Percentiles rank a stretch among this genome's conserved stretches.
These are phyloP conservation scores for Ascochyta pisi DNA, from an alignment of 2,329 filamentous ascomycete species.

Conservation along the genomic window DNA sequence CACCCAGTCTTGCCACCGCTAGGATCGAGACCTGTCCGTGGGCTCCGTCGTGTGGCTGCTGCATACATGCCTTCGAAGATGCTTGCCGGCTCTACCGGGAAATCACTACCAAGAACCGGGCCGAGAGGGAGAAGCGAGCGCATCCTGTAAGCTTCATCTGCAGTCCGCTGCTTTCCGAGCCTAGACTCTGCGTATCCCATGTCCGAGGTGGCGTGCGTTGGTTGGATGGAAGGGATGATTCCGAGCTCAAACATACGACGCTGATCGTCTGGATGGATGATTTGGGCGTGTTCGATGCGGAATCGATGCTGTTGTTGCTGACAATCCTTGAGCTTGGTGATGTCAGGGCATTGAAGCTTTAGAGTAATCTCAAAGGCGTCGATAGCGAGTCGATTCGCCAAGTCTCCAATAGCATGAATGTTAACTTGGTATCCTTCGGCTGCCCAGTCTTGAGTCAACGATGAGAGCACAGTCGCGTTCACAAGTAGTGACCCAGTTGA, in stretches of 20 bases:
- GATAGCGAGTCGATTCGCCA: conserved; percentile 69
- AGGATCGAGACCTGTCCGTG: conserved; percentile 54
- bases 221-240: conserved; percentile 73
- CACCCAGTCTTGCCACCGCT: conserved; percentile 61
- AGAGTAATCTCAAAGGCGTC: conserved; percentile 68
- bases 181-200: conserved; percentile 70
- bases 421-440: conserved; percentile 70
- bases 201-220: conserved; percentile 75
- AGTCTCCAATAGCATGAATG: conserved; percentile 75
- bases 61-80: conserved; percentile 74
- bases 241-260: conserved; percentile 63
- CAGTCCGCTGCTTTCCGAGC: conserved; percentile 63
- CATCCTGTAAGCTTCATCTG: conserved; percentile 70
- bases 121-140: conserved; percentile 61
- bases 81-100: conserved; percentile 73
- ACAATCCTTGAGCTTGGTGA: conserved; percentile 51
- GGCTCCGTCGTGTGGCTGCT: conserved; percentile 67
- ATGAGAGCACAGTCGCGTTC: conserved; percentile 65
- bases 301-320: conserved; percentile 66
- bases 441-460: conserved; percentile 65
- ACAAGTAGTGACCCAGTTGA: conserved; percentile 71
- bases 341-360: conserved; percentile 58
- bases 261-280: conserved; percentile 72
- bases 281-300: conserved; percentile 75
- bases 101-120: conserved; percentile 71